phyloP scores from a whole-genome alignment of 176 grass and related monocot genomes.

The Cenchrus fungigraminus region DNA sequence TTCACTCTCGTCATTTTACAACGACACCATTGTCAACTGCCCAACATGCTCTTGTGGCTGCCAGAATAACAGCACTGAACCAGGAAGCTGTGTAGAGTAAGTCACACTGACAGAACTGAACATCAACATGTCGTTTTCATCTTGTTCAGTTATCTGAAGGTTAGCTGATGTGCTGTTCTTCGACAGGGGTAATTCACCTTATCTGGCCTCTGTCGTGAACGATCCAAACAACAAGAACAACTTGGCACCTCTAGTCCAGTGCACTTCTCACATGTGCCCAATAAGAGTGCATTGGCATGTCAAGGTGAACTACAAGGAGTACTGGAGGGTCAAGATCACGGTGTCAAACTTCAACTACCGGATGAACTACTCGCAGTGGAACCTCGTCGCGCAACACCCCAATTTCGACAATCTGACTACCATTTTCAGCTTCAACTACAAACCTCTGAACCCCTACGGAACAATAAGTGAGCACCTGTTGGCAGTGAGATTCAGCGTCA shows the following conservation, averaged over 20 bases:
- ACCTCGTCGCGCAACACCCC: constrained; percentile 78
- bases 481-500: not conserved
- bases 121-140: not conserved
- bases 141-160: constrained; percentile 38
- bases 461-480: constrained; percentile 61
- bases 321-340: constrained; percentile 83
- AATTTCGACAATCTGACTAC: constrained; percentile 83
- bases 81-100: constrained; percentile 83
- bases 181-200: constrained; percentile 67
- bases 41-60: constrained; percentile 82
- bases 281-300: constrained; percentile 95
- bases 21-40: constrained; percentile 75
- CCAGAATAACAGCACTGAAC: constrained; percentile 62
- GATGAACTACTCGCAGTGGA: constrained; percentile 90
- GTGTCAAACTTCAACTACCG: constrained; percentile 80
- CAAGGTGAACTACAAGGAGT: constrained; percentile 81
- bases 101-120: constrained; percentile 17
- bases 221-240: constrained; percentile 40
- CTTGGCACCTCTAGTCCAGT: constrained; percentile 66
- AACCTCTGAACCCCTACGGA: constrained; percentile 64
- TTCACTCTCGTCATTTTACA: constrained; percentile 83
- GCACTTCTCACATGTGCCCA: constrained; percentile 90
- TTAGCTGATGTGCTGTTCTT: constrained; percentile 20
- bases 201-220: constrained; percentile 62
- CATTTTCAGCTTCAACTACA: constrained; percentile 82